Percentiles rank a stretch among this genome's conserved stretches.
Evolutionary conservation across 2,329 filamentous ascomycete species (phyloP).

Genomic region (Stagonosporopsis tanaceti): DNA sequence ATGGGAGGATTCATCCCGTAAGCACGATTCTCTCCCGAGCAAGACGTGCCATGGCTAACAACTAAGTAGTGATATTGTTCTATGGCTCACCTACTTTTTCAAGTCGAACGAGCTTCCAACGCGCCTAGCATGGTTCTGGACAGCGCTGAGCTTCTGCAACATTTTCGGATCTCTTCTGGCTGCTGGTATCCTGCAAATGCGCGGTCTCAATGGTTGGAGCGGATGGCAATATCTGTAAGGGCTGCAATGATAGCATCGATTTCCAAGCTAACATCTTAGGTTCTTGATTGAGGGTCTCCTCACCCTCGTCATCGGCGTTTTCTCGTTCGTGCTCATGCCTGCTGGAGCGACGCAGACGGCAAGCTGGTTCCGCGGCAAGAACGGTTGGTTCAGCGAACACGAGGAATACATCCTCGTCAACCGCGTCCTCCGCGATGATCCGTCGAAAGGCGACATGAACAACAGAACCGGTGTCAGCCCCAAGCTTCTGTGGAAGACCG

Average conservation of each 20-base stretch:
- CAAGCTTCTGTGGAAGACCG: conserved; percentile 31
- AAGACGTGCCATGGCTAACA: conserved; percentile 29
- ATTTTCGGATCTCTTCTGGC: conserved; percentile 51
- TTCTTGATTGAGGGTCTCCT: conserved; percentile 65
- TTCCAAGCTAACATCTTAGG: conserved; percentile 7
- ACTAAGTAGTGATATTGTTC: conserved; percentile 48
- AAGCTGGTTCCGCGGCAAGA: conserved; percentile 63
- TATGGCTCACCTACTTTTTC: conserved; percentile 55
- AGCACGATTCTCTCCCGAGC: neutral
- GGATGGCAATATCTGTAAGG: conserved; percentile 52
- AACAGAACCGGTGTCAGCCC: conserved; percentile 40
- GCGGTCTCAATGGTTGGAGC: conserved; percentile 50
- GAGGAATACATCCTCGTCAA: conserved; percentile 71
- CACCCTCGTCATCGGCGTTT: conserved; percentile 61
- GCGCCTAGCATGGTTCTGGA: conserved; percentile 55
- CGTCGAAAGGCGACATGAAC: conserved; percentile 64
- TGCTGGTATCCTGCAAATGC: conserved; percentile 53
- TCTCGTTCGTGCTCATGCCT: conserved; percentile 65
- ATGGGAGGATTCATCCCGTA: conserved; percentile 45
- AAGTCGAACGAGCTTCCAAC: conserved; percentile 52
- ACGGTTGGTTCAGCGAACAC: conserved; percentile 68
- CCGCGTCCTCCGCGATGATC: conserved; percentile 65
- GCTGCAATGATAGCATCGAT: neutral
- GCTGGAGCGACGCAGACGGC: conserved; percentile 57
- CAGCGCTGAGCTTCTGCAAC: conserved; percentile 47